These are phyloP conservation scores for Yarrowia deformans DNA, from an alignment of 805 yeast genomes.

Conservation along the genomic window DNA sequence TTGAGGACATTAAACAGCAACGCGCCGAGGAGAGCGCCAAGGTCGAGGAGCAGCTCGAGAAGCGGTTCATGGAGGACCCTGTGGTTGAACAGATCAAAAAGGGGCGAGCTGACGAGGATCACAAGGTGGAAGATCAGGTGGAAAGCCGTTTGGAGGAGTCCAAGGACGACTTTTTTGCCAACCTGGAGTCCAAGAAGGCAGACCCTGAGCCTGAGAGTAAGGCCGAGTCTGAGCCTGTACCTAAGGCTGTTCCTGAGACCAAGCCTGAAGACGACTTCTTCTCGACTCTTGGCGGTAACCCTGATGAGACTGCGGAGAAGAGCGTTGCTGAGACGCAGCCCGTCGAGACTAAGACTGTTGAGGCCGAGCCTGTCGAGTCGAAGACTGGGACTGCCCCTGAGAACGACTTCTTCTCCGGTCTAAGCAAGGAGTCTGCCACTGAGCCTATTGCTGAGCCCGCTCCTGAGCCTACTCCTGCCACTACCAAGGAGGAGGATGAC, in stretches of 20 bases:
- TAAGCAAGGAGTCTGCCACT: conserved; percentile 1
- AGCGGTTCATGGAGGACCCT: conserved; percentile 33
- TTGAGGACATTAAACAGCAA: conserved; percentile 12
- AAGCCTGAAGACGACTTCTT: conserved; percentile 40
- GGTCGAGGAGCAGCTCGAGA: conserved; percentile 4
- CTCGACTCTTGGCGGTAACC: conserved; percentile 19
- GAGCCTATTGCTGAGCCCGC: conserved; percentile 13
- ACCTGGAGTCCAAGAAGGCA: not conserved
- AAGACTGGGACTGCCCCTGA: conserved; percentile 7
- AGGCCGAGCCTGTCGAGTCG: conserved; percentile 3
- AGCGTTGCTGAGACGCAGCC: conserved; percentile 3
- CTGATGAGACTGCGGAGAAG: conserved; percentile 9
- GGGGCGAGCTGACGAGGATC: not conserved
- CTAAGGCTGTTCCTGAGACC: conserved; percentile 5
- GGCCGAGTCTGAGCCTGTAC: not conserved
- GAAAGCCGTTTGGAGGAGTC: not conserved
- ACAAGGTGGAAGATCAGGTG: not conserved
- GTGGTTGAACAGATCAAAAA: conserved; percentile 24
- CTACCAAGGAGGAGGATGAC: conserved; percentile 19
- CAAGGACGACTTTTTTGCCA: conserved; percentile 10
- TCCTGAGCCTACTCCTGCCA: conserved; percentile 28
- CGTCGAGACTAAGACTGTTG: not conserved
- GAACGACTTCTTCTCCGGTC: conserved; percentile 40
- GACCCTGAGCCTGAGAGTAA: conserved; percentile 12
- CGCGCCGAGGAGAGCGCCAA: conserved; percentile 1